A percentile compares a stretch with the other conserved stretches of the same genome.
Evolutionary conservation across 805 yeast species (phyloP).

Genomic region (Cyberlindnera galapagoensis): DNA sequence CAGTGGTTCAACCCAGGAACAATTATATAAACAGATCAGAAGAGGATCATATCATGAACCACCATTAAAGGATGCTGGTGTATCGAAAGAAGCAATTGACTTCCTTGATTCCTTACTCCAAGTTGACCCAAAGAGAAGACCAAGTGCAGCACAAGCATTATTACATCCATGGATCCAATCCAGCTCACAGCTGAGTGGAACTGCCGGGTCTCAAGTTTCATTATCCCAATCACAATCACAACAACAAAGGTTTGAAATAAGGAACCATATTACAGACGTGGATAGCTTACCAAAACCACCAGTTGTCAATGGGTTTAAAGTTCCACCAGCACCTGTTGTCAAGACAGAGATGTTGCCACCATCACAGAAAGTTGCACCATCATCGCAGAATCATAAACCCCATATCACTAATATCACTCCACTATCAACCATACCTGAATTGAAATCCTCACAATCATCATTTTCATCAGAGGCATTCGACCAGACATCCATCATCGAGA

Average conservation of each 20-base stretch:
- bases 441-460: conserved; percentile 6
- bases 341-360: conserved; percentile 5
- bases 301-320: conserved; percentile 20
- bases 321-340: conserved; percentile 11
- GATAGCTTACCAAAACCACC: conserved; percentile 10
- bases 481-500: too few species aligned
- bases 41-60: conserved; percentile 76
- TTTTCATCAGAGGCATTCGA: too few species aligned
- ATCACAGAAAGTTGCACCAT: conserved; percentile 4
- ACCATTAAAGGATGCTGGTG: conserved; percentile 57
- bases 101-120: conserved; percentile 67
- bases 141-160: conserved; percentile 72
- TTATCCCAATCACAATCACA: conserved; percentile 68
- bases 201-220: conserved; percentile 37
- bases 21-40: conserved; percentile 68
- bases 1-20: conserved; percentile 87
- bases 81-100: conserved; percentile 63
- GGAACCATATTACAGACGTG: conserved; percentile 4
- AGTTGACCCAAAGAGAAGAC: conserved; percentile 67
- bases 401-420: too few species aligned
- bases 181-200: conserved; percentile 10
- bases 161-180: conserved; percentile 71
- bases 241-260: conserved; percentile 38
- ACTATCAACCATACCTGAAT: too few species aligned
- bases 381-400: too few species aligned